phyloP scores from a whole-genome alignment of 2,329 filamentous ascomycete species.

The Epichloe glyceriae region DNA sequence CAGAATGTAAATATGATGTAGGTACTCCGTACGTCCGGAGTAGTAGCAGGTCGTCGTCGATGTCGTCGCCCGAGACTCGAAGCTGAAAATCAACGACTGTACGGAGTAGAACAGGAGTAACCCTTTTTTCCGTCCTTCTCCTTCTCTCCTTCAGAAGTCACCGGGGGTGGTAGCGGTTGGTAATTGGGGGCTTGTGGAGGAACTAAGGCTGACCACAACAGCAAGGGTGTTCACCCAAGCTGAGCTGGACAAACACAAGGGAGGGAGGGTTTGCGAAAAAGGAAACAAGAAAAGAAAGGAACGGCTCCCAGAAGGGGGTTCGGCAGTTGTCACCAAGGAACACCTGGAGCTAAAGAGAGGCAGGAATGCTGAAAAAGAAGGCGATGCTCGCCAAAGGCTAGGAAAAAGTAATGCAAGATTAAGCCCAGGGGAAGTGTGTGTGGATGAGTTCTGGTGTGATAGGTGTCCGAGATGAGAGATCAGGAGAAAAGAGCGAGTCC shows the following conservation, averaged over 20 bases:
- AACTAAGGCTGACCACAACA: background rate
- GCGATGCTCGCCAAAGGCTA: background rate
- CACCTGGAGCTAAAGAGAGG: background rate
- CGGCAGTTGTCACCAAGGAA: background rate
- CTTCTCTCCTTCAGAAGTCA: too few species aligned
- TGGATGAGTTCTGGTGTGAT: too few species aligned
- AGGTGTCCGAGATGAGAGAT: background rate
- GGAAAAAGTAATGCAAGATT: too few species aligned
- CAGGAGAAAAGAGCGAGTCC: background rate
- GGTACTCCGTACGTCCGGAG: background rate
- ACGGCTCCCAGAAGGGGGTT: background rate
- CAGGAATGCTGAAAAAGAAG: background rate
- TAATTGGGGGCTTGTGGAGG: background rate
- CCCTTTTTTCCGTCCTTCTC: background rate
- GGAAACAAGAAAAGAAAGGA: background rate
- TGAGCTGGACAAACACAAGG: slow-evolving; percentile 1
- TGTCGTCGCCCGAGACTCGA: slow-evolving; percentile 4
- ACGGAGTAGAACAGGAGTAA: background rate
- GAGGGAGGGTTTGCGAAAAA: background rate
- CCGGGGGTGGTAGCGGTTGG: background rate
- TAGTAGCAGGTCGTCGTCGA: slow-evolving; percentile 2
- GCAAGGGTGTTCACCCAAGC: background rate
- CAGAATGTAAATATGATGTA: background rate
- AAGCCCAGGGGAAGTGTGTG: too few species aligned
- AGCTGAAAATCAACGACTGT: slow-evolving; percentile 4